A percentile compares a stretch with the other conserved stretches of the same genome.
Conservation (phyloP, 1,139 yeast species). For the Zygosaccharomyces sapae region DNA sequence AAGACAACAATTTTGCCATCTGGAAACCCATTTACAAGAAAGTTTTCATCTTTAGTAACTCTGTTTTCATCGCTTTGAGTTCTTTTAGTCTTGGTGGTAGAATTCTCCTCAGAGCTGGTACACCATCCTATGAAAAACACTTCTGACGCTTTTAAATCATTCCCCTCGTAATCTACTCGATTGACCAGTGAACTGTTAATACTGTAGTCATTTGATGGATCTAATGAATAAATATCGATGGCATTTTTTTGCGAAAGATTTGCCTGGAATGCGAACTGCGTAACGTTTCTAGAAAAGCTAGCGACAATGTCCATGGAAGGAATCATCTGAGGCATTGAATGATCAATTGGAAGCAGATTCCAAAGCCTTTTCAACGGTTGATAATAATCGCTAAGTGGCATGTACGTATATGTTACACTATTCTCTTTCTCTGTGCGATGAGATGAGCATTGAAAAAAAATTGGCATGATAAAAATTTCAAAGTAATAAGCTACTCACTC, state of each 20-base stretch:
- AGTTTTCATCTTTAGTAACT: slow-evolving; percentile 18
- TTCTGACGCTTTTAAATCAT: slow-evolving; percentile 30
- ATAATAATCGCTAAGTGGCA: slow-evolving; percentile 2
- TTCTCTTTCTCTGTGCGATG: slow-evolving; percentile 14
- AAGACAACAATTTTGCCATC: slow-evolving; percentile 33
- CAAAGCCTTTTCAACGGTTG: slow-evolving; percentile 1
- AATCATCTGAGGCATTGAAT: slow-evolving; percentile 10
- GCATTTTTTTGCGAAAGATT: slow-evolving; percentile 30
- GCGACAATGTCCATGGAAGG: slow-evolving; percentile 25
- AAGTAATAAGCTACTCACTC: slow-evolving; percentile 1
- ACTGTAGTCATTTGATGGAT: slow-evolving; percentile 24
- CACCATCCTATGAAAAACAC: slow-evolving; percentile 32
- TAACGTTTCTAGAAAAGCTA: slow-evolving; percentile 31
- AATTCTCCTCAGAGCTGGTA: slow-evolving; percentile 10
- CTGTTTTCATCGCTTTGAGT: slow-evolving; percentile 15
- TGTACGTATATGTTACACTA: not conserved
- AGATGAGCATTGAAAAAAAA: slow-evolving; percentile 16
- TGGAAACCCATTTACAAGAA: slow-evolving; percentile 30
- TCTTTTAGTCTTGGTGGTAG: slow-evolving; percentile 22
- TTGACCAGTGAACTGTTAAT: slow-evolving; percentile 33
- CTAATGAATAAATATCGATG: slow-evolving; percentile 35
- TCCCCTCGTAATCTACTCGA: slow-evolving; percentile 32
- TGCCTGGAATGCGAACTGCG: slow-evolving; percentile 34
- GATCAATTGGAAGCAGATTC: slow-evolving; percentile 3
- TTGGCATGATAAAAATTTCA: slow-evolving; percentile 4